Base-by-base conservation (phyloP, 140 eudicot species). In the Bidens hawaiensis region DNA sequence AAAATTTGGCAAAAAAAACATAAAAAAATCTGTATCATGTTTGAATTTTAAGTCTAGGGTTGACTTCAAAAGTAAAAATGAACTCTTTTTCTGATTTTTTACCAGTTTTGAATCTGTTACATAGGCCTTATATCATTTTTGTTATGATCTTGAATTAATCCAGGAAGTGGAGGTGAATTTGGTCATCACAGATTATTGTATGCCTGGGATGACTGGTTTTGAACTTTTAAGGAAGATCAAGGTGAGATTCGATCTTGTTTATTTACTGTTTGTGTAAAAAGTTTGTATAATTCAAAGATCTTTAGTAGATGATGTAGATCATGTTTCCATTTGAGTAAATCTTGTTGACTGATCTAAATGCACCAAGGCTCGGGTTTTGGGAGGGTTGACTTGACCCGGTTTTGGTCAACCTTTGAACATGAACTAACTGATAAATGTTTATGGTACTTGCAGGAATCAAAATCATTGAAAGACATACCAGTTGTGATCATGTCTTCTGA, bases 401-500 rank as follows among this genome's bases (percentile, higher is more conserved):
- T 46, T 48, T 6, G 27, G 54, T 27, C 54, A 23, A 10, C 40
- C 19, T 2, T 30, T n/a, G 16, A 6, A 51, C 58, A 51, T 50
- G 53, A 27, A 26, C 46, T 69, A 71, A 71, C 38, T 11, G 16
- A 38, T 40, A 21, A 43, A 16, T 46, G 51, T 31, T 30, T 43
- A 14, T 60, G 24, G 26, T 36, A 8, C 23, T 53, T 74, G 56
- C 71, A 87, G 88, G 90, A 77, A 66, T 85, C 96, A 13, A 61
- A 71, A 33, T 54, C 55, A 11, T 60, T 85, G 17, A 85, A 70
- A 54, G 83, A 85, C 80, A 79, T 85, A 33, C 95, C 95, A 38
- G 95, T 85, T 24, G 90, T 85, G 65, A 77, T 85, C 57, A 85
- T 85, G 95, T 85, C 95, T 21, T 85, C 95, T 5, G 95, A 86